These are phyloP conservation scores for Elaeis oleifera DNA, from an alignment of 202 grass and related monocot species.

Conservation along the genomic window DNA sequence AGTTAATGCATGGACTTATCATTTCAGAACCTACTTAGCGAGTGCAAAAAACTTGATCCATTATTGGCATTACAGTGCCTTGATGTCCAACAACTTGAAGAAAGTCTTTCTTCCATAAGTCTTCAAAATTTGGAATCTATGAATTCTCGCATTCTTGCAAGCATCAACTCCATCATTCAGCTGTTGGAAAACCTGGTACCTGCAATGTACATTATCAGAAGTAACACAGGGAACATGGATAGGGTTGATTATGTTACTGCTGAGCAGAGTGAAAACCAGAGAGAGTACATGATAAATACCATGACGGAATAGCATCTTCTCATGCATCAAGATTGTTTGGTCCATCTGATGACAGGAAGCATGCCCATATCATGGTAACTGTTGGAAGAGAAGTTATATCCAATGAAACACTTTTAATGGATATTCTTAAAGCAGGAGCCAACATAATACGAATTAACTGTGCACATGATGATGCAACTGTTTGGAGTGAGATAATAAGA, in stretches of 20 bases:
- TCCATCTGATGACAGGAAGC: constrained; percentile 8
- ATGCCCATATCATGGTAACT: constrained; percentile 14
- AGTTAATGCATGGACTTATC: neutral
- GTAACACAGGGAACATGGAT: neutral
- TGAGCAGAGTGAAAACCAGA: neutral
- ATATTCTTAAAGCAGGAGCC: constrained; percentile 15
- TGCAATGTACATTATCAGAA: neutral
- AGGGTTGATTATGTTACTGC: neutral
- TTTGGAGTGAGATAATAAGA: constrained; percentile 18
- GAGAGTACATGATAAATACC: neutral
- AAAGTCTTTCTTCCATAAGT: constrained; percentile 6
- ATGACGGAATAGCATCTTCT: neutral
- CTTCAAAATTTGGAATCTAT: constrained; percentile 5
- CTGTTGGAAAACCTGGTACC: constrained; percentile 1
- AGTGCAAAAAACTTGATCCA: constrained; percentile 23
- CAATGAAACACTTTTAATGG: constrained; percentile 7
- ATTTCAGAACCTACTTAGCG: constrained; percentile 15
- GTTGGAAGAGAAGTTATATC: constrained; percentile 19
- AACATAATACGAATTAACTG: constrained; percentile 21
- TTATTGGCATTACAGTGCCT: constrained; percentile 11
- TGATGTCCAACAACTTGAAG: constrained; percentile 2
- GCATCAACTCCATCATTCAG: neutral
- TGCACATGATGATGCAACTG: constrained; percentile 12
- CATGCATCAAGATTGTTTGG: constrained; percentile 8
- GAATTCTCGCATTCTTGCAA: constrained; percentile 12